Evolutionary conservation across 2,329 filamentous ascomycete genomes (phyloP).

Genomic region (Penicillium sp.): DNA sequence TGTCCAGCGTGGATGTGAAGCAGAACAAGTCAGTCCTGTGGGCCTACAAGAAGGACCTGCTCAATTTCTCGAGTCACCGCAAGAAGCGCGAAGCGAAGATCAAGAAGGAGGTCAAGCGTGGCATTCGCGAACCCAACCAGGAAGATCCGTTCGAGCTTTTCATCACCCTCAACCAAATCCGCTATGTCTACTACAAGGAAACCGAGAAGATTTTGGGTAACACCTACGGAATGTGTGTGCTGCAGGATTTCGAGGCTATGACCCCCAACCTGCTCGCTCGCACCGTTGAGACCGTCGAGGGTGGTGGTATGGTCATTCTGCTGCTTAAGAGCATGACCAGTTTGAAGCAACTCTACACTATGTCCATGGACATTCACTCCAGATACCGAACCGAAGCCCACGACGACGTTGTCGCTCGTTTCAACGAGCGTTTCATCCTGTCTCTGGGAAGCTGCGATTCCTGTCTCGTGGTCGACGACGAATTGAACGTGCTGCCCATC

Average conservation of each 20-base stretch:
- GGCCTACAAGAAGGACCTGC: constrained; percentile 97
- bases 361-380: constrained; percentile 97
- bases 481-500: constrained; percentile 94
- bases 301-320: constrained; percentile 86
- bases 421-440: constrained; percentile 96
- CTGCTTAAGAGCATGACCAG: constrained; percentile 95
- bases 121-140: constrained; percentile 85
- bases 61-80: constrained; percentile 92
- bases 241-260: constrained; percentile 97
- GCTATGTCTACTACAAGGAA: constrained; percentile 99
- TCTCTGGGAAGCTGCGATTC: constrained; percentile 93
- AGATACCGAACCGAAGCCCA: constrained; percentile 96
- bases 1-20: constrained; percentile 85
- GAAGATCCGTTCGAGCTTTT: constrained; percentile 98
- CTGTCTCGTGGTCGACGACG: constrained; percentile 94
- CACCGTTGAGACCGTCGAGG: constrained; percentile 96
- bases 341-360: constrained; percentile 92
- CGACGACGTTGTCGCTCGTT: constrained; percentile 88
- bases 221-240: constrained; percentile 96
- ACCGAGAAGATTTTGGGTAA: constrained; percentile 98
- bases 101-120: constrained; percentile 95
- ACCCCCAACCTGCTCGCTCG: constrained; percentile 95
- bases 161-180: constrained; percentile 92
- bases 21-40: constrained; percentile 95
- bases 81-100: constrained; percentile 99